phyloP scores from a whole-genome alignment of 164 flowering plant genomes.

The Umbilicus rupestris region DNA sequence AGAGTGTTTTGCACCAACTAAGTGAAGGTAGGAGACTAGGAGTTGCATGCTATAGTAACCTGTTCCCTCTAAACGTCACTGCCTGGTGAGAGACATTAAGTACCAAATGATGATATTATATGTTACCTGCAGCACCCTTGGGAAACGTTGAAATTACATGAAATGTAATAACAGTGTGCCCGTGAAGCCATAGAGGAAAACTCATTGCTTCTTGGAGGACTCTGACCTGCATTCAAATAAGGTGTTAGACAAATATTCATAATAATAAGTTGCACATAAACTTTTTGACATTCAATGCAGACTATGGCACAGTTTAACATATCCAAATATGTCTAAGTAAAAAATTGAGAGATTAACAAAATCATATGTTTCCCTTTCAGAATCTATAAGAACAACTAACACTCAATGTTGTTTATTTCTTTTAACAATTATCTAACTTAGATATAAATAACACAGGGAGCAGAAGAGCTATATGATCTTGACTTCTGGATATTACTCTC shows the following conservation, averaged over 20 bases:
- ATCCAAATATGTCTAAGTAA: background rate
- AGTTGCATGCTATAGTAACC: background rate
- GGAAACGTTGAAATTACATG: constrained; percentile 74
- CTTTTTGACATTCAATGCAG: background rate
- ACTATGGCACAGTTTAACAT: background rate
- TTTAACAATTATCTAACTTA: too few relatives aligned
- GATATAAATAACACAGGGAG: too few relatives aligned
- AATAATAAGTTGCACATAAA: background rate
- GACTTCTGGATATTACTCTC: too few relatives aligned
- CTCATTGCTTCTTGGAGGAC: constrained; percentile 70
- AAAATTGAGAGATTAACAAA: too few relatives aligned
- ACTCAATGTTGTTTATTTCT: background rate
- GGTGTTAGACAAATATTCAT: background rate
- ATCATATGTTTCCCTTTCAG: background rate
- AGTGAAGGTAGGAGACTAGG: background rate
- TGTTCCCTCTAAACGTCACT: background rate
- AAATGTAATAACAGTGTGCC: constrained; percentile 49
- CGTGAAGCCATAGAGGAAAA: constrained; percentile 94
- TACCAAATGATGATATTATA: background rate
- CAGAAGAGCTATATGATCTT: too few relatives aligned
- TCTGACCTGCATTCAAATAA: constrained; percentile 45
- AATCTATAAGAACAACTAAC: background rate
- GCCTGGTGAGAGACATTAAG: background rate
- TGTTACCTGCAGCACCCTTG: constrained; percentile 63
- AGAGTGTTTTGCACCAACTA: background rate